Evolutionary conservation across 768 basidiomycete genomes (phyloP).

Genomic region (Vararia minispora): DNA sequence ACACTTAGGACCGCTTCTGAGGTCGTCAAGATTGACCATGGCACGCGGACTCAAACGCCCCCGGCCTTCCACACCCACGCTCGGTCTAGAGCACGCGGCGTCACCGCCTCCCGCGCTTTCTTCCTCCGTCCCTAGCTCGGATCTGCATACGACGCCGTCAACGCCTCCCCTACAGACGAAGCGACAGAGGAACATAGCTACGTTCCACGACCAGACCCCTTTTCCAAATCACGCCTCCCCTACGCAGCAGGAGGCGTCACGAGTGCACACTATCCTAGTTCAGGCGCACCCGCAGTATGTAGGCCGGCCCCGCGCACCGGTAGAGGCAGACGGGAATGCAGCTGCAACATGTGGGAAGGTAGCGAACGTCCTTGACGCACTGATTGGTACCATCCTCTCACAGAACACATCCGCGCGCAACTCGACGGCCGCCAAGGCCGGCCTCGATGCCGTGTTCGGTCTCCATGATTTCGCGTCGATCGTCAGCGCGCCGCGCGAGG

Average conservation of each 20-base stretch:
- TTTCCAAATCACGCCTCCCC: neutral
- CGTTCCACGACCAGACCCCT: neutral
- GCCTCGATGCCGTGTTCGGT: constrained; percentile 38
- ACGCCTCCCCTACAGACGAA: neutral
- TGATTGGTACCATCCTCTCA: constrained; percentile 49
- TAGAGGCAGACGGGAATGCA: constrained; percentile 22
- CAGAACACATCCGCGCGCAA: constrained; percentile 46
- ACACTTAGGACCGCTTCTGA: too few species aligned
- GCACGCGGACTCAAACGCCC: constrained; percentile 1
- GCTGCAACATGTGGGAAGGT: constrained; percentile 34
- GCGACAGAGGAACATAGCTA: neutral
- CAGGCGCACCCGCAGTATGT: neutral
- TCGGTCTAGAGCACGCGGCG: neutral
- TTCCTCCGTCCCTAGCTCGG: neutral
- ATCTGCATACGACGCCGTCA: neutral
- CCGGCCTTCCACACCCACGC: neutral
- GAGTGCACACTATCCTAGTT: constrained; percentile 1
- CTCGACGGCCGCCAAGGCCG: constrained; percentile 36
- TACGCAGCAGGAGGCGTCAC: neutral
- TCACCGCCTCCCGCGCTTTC: constrained; percentile 1
- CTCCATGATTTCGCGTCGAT: constrained; percentile 39
- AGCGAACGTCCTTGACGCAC: constrained; percentile 44
- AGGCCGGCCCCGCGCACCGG: neutral
- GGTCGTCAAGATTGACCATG: too few species aligned
- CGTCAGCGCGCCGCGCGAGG: constrained; percentile 28